Conservation (phyloP, 2,329 filamentous ascomycete genomes). For the Pseudogymnoascus sp. region DNA sequence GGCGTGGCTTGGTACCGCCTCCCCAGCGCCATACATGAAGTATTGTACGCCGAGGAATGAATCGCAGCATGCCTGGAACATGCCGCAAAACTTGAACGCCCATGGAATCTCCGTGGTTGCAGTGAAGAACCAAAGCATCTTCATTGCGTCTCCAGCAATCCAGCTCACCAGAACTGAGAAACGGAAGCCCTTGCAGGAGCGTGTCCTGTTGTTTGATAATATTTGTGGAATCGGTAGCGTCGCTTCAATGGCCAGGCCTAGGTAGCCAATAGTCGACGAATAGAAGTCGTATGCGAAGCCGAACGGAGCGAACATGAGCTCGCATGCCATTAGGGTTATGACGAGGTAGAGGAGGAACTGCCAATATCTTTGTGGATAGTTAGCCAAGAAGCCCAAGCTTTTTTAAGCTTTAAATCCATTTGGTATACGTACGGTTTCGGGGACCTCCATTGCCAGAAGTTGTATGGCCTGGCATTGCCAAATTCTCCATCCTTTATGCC, state of each 20-base stretch:
- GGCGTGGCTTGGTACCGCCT: not conserved
- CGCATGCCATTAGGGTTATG: conserved; percentile 49
- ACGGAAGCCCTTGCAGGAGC: conserved; percentile 69
- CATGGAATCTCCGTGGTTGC: conserved; percentile 60
- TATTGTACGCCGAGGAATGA: conserved; percentile 67
- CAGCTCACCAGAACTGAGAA: conserved; percentile 68
- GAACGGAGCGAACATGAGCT: conserved; percentile 56
- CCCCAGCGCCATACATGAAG: conserved; percentile 54
- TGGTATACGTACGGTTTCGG: conserved; percentile 46
- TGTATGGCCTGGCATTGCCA: conserved; percentile 52
- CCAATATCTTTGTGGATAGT: conserved; percentile 54
- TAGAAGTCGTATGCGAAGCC: conserved; percentile 54
- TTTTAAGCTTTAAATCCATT: conserved; percentile 4
- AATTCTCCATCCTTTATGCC: conserved; percentile 26
- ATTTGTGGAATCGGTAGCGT: conserved; percentile 77
- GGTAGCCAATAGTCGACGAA: conserved; percentile 58
- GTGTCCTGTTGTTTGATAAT: conserved; percentile 55
- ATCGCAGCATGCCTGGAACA: conserved; percentile 75
- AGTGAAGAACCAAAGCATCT: conserved; percentile 80
- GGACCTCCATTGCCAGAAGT: conserved; percentile 76
- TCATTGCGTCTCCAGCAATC: conserved; percentile 74
- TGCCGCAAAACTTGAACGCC: conserved; percentile 73
- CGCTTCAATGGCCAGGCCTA: conserved; percentile 72
- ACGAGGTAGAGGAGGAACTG: conserved; percentile 63
- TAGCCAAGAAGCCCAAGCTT: conserved; percentile 8